phyloP scores from a whole-genome alignment of 2,329 filamentous ascomycete genomes.

The Atkinsonella texensis region DNA sequence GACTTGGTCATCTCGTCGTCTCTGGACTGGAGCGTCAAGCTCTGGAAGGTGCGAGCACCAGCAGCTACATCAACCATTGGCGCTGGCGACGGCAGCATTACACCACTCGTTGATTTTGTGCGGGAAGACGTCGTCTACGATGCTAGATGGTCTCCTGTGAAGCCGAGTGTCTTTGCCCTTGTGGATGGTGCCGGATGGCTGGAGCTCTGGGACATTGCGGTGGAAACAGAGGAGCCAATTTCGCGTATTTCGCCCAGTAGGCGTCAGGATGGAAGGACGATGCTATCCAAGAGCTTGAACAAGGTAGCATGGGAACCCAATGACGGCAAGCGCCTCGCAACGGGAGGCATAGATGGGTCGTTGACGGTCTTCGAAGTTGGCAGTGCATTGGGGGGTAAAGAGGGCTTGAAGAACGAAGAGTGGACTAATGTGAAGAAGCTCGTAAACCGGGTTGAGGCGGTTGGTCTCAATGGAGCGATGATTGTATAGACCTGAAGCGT shows the following conservation, averaged over 20 bases:
- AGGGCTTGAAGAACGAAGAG: slow-evolving; percentile 73
- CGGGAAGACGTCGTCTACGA: slow-evolving; percentile 97
- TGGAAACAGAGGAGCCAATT: slow-evolving; percentile 85
- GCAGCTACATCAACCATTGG: slow-evolving; percentile 55
- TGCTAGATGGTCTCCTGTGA: slow-evolving; percentile 86
- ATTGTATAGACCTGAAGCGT: not conserved
- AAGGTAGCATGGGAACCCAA: slow-evolving; percentile 88
- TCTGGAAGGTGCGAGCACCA: slow-evolving; percentile 86
- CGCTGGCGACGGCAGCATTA: slow-evolving; percentile 40
- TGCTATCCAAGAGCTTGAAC: slow-evolving; percentile 79
- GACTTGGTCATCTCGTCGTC: slow-evolving; percentile 88
- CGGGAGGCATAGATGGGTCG: slow-evolving; percentile 82
- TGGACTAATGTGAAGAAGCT: slow-evolving; percentile 91
- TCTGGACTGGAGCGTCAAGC: slow-evolving; percentile 92
- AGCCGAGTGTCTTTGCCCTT: slow-evolving; percentile 86
- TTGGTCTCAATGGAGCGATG: slow-evolving; percentile 37
- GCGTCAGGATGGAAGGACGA: slow-evolving; percentile 51
- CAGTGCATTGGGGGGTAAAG: slow-evolving; percentile 68
- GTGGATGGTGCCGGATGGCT: slow-evolving; percentile 88
- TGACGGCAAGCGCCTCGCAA: slow-evolving; percentile 77
- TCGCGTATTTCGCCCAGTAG: slow-evolving; percentile 63
- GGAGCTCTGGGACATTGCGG: slow-evolving; percentile 89
- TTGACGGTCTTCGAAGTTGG: slow-evolving; percentile 91
- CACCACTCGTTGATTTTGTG: slow-evolving; percentile 77
- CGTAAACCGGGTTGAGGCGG: slow-evolving; percentile 60